Evolutionary conservation across 441 rosid genomes (phyloP), one percentile per base, ranked within the genome.

Genomic region (Euphorbia schlechtendalii): DNA sequence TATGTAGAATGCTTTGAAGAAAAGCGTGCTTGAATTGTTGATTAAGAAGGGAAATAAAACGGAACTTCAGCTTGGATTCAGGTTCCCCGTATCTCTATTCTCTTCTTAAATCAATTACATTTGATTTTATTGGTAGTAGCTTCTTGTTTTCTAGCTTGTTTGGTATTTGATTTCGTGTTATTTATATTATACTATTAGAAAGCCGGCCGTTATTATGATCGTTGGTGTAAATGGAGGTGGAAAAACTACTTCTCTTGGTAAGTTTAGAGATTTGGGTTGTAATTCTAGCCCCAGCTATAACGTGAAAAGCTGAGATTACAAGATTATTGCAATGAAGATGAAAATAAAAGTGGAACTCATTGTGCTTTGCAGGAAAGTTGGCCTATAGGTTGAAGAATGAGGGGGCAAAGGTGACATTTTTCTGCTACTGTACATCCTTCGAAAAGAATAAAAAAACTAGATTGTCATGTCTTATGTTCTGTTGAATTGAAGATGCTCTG

Each of bases 201-300:
- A 89, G 77, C 98, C 98, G 3, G 96, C 96, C 73, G 96, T 90
- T 40, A 56, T 90, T 32, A 82, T 89, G 88, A 80, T 90, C 10
- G 96, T 92, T 71, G 96, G 96, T 8, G 98, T 88, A 15, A 88
- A 90, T 64, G 98, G 98, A 71, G 96, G 98, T 62, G 96, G 98
- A 64, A 92, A 92, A 80, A 92, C 98, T 11, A 92, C 98, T 1
- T 92, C 98, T 74, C 96, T 92, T 54, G 98, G 98, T 88, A 83
- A 80, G 87, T 64, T 10, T 63, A 46, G n/a, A 4, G n/a, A 66
- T 24, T 48, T 30, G 14, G 56, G 27, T 21, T 32, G 63, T 13
- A 13, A 15, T 28, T 21, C 17, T 15, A 32, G 49, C 38, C 49
- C 49, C 21, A 12, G 28, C 21, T 38, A 21, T 28, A 22, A 22